Evolutionary conservation across 169 alveolate genomes (phyloP), one percentile per base, ranked within the genome.

Genomic region (Blepharisma undulans): DNA sequence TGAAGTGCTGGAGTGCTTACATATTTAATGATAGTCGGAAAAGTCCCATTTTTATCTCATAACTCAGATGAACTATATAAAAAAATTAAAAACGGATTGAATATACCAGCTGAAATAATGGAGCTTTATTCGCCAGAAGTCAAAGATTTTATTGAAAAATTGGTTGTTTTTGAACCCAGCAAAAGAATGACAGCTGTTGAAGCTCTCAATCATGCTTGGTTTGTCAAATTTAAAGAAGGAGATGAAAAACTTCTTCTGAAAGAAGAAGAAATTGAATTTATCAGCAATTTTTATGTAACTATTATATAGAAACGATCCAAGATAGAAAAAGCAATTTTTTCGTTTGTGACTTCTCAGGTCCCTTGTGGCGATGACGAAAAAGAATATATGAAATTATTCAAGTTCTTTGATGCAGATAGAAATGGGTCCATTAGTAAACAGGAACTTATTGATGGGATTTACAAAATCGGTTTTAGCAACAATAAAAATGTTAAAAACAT

Each of bases 1-100:
- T 95, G 97, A 95, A 89, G 94, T 78, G 89, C 92, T 89, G 97
- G 97, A 34, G 95, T 95, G 5, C 92, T 95, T 74, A 76, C 93
- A 30, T 93, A 74, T 84, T 93, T 92, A 30, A 87, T 93, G 90
- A 78, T 95, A 60, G 86, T 92, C 19, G 95, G 96, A 18, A 87
- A 66, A 77, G 72, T 93, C 25, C 96, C 96, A 12, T 93, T 93
- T 48, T 82, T 18, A 87, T 80, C 87, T 78, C 77, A 25, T 22
- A 66, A 29, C n/a, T 0, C 60, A 27, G 14, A 66, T 1, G 81
- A 27, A 86, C 12, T 25, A 3, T 25, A 3, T 61, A n/a, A 19
- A 29, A 36, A 18, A 14, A 29, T 79, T 79, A 14, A 1, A 14
- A 86, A 8, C 6, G 25, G 72, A 0, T 19, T 27, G 34, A 7